Conservation (phyloP, 192 early-diverging fungal genomes). For the Cetraspora pellucida region DNA sequence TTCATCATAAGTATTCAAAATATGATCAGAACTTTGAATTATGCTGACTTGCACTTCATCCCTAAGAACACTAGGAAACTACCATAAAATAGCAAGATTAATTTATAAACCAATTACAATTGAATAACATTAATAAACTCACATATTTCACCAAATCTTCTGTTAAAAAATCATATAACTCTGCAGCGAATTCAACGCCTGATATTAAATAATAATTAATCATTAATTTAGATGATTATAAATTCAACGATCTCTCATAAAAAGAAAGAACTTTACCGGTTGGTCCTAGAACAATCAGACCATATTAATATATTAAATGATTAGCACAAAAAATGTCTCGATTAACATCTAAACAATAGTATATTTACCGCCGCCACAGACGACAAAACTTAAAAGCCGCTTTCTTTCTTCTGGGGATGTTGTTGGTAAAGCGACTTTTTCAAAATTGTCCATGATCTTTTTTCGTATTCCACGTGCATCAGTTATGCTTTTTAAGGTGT, state of each 20-base stretch:
- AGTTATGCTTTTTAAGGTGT: slow-evolving; percentile 63
- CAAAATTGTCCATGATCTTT: slow-evolving; percentile 65
- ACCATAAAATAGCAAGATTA: slow-evolving; percentile 31
- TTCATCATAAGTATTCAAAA: slow-evolving; percentile 68
- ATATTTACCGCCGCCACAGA: slow-evolving; percentile 70
- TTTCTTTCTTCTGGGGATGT: slow-evolving; percentile 61
- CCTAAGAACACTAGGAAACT: slow-evolving; percentile 66
- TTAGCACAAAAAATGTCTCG: no score
- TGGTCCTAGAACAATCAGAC: slow-evolving; percentile 38
- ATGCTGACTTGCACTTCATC: slow-evolving; percentile 60
- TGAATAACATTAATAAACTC: slow-evolving; percentile 16
- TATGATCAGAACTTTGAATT: slow-evolving; percentile 71
- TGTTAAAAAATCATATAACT: slow-evolving; percentile 55
- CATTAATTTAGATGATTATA: background rate
- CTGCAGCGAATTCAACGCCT: slow-evolving; percentile 71
- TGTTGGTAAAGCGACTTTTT: slow-evolving; percentile 65
- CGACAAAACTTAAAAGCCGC: slow-evolving; percentile 67
- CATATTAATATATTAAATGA: background rate
- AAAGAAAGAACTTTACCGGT: slow-evolving; percentile 34
- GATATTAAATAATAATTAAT: slow-evolving; percentile 5
- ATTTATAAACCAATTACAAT: background rate
- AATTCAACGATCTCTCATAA: background rate
- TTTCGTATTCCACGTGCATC: slow-evolving; percentile 65
- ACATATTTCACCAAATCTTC: slow-evolving; percentile 65
- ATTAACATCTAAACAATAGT: no score